Percentiles rank a stretch among this genome's conserved stretches.
These are phyloP conservation scores for Chenopodium album DNA, from an alignment of 148 eudicot species.

Conservation along the genomic window DNA sequence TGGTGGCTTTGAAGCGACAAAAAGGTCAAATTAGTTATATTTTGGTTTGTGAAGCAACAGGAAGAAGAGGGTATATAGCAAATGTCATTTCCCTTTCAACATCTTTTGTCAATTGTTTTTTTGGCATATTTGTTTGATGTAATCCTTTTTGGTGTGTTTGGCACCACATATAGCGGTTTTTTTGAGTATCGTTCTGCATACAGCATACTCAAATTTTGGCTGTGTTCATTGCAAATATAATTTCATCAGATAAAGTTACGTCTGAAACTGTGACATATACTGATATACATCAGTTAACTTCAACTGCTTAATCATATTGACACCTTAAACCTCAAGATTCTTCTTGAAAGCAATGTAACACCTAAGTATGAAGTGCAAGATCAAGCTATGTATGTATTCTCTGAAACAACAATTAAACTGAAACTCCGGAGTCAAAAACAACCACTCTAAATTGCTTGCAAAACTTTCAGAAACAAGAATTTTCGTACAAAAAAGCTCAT, in stretches of 20 bases:
- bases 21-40: slow-evolving; percentile 36
- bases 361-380: background rate
- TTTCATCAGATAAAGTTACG: background rate
- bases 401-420: background rate
- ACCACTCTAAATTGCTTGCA: too few species aligned
- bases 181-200: slow-evolving; percentile 8
- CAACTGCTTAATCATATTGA: background rate
- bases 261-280: slow-evolving; percentile 5
- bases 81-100: slow-evolving; percentile 21
- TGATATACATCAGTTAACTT: background rate
- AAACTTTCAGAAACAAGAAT: too few species aligned
- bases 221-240: background rate
- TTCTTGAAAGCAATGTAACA: background rate
- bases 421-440: too few species aligned
- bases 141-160: slow-evolving; percentile 23
- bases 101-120: slow-evolving; percentile 17
- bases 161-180: slow-evolving; percentile 13
- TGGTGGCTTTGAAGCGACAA: slow-evolving; percentile 35
- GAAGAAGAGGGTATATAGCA: slow-evolving; percentile 29
- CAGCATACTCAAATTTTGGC: slow-evolving; percentile 15
- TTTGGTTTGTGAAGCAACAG: slow-evolving; percentile 32
- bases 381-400: background rate
- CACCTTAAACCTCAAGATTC: background rate
- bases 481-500: too few species aligned
- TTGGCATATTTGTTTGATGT: slow-evolving; percentile 18